A percentile compares a stretch with the other conserved stretches of the same genome.
These are phyloP conservation scores for Neurospora hispaniola DNA, from an alignment of 495 filamentous ascomycete species.

Conservation along the genomic window DNA sequence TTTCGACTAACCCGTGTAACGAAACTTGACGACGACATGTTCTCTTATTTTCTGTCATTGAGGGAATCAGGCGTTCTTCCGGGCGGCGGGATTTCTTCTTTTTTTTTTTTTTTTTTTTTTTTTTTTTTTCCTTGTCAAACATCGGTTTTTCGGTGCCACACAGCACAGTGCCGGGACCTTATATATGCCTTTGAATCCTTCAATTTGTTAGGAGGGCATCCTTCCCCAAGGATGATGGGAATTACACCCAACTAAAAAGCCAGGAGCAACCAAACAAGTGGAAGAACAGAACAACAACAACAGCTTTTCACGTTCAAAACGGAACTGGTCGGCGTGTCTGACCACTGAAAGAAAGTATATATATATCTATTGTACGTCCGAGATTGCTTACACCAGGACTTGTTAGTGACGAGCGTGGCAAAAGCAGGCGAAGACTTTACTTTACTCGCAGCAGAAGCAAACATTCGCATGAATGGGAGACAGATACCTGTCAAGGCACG, in stretches of 20 bases:
- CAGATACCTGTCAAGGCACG: neutral
- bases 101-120: neutral
- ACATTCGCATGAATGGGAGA: neutral
- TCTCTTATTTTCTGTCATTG: neutral
- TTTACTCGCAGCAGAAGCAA: neutral
- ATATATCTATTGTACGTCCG: neutral
- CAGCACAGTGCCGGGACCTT: neutral
- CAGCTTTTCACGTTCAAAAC: neutral
- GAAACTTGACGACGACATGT: neutral
- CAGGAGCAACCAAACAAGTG: neutral
- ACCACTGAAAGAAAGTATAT: neutral
- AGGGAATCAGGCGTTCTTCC: neutral
- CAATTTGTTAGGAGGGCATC: neutral
- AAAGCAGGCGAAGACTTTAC: neutral
- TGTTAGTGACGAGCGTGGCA: neutral
- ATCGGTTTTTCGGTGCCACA: neutral
- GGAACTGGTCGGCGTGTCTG: neutral
- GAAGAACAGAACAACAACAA: neutral
- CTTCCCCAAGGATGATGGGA: neutral
- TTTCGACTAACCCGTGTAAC: neutral
- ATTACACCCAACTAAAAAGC: neutral
- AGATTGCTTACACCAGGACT: neutral
- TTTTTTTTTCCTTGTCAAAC: neutral
- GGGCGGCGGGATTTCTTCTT: neutral
- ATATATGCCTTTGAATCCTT: neutral